Evolutionary conservation across 257 asterid genomes (phyloP).

Genomic region (Leptodermis oblonga): DNA sequence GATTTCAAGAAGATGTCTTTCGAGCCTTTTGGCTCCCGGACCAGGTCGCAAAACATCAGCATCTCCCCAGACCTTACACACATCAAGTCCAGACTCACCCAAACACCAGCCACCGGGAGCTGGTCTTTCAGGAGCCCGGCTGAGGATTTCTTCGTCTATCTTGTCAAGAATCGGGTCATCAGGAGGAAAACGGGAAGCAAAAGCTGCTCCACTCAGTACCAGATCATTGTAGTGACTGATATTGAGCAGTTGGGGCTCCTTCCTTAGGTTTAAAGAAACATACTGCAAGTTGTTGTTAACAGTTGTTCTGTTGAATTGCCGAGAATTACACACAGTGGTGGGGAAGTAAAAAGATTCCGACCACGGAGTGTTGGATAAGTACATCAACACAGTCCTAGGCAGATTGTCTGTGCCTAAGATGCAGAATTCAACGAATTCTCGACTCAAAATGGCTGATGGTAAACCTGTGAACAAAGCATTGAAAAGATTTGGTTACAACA

Average conservation of each 20-base stretch:
- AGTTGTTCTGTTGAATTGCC: slow-evolving; percentile 54
- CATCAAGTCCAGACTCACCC: slow-evolving; percentile 40
- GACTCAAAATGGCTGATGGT: slow-evolving; percentile 59
- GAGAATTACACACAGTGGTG: slow-evolving; percentile 79
- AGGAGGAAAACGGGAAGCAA: slow-evolving; percentile 55
- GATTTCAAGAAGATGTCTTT: slow-evolving; percentile 40
- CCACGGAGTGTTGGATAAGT: slow-evolving; percentile 74
- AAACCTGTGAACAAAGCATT: slow-evolving; percentile 53
- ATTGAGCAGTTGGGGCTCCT: slow-evolving; percentile 38
- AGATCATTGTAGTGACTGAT: slow-evolving; percentile 48
- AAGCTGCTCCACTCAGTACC: slow-evolving; percentile 68
- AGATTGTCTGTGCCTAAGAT: slow-evolving; percentile 73
- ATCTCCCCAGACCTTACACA: slow-evolving; percentile 77
- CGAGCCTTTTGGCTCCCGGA: slow-evolving; percentile 60
- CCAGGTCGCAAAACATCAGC: slow-evolving; percentile 79
- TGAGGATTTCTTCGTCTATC: slow-evolving; percentile 54
- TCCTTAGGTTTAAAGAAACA: slow-evolving; percentile 40
- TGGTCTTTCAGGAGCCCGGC: slow-evolving; percentile 38
- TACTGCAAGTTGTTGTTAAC: slow-evolving; percentile 64
- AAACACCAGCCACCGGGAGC: slow-evolving; percentile 96
- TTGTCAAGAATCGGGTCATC: slow-evolving; percentile 60
- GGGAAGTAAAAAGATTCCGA: slow-evolving; percentile 74
- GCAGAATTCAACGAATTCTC: slow-evolving; percentile 70
- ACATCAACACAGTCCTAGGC: slow-evolving; percentile 84
- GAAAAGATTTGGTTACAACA: background rate